Conservation (phyloP, 2,329 filamentous ascomycete genomes). For the Neophaeococcomyces aloes region DNA sequence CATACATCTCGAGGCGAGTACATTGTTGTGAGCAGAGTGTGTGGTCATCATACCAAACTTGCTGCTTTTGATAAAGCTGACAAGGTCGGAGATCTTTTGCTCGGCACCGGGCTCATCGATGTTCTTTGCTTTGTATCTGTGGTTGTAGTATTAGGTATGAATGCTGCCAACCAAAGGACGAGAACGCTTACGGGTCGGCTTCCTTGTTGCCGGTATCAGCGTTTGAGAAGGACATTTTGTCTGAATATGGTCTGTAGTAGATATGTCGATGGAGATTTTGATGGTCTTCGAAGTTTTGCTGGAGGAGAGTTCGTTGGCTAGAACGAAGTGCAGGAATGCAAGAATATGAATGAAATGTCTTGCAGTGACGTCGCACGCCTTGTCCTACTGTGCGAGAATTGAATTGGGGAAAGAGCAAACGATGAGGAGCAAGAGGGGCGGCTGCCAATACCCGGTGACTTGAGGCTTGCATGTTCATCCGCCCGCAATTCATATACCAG, state of each 20-base stretch:
- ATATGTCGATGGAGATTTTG: neutral
- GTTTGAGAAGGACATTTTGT: slow-evolving; percentile 15
- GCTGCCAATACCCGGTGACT: neutral
- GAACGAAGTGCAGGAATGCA: neutral
- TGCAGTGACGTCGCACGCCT: slow-evolving; percentile 3
- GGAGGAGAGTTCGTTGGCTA: slow-evolving; percentile 2
- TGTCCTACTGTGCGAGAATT: neutral
- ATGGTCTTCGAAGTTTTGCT: neutral
- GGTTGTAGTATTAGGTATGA: slow-evolving; percentile 35
- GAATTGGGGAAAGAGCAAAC: neutral
- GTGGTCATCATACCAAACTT: slow-evolving; percentile 92
- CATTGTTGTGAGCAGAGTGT: slow-evolving; percentile 51
- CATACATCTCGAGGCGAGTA: slow-evolving; percentile 76
- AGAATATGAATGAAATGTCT: neutral
- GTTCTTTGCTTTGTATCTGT: slow-evolving; percentile 73
- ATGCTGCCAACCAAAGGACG: neutral
- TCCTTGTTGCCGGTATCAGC: slow-evolving; percentile 6
- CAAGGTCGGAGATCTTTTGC: slow-evolving; percentile 66
- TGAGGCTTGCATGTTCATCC: neutral
- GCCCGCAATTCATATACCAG: neutral
- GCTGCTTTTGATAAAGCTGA: slow-evolving; percentile 56
- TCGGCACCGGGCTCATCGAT: slow-evolving; percentile 59
- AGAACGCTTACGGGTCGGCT: slow-evolving; percentile 10
- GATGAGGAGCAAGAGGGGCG: neutral
- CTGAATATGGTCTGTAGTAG: slow-evolving; percentile 4